A percentile compares a stretch with the other conserved stretches of the same genome.
Evolutionary conservation across 352 stramenopile genomes (phyloP).

Genomic region (Phytophthora foliorum): DNA sequence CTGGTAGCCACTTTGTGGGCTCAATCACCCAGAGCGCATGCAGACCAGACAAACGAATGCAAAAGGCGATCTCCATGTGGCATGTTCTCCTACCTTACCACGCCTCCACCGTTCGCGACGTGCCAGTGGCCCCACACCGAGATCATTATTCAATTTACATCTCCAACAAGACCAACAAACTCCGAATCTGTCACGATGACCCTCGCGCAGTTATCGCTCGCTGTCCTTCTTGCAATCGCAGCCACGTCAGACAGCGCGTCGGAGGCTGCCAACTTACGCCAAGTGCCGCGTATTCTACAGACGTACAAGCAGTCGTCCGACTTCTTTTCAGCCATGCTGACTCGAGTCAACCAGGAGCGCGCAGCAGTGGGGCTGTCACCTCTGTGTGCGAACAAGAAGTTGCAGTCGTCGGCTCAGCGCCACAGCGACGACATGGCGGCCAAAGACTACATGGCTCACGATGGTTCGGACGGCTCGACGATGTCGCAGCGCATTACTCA

Average conservation of each 20-base stretch:
- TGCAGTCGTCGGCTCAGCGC: conserved; percentile 29
- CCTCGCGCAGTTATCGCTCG: conserved; percentile 16
- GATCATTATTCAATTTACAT: conserved; percentile 24
- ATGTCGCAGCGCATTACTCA: conserved; percentile 47
- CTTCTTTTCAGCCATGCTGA: conserved; percentile 40
- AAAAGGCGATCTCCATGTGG: conserved; percentile 26
- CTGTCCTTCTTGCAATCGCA: conserved; percentile 6
- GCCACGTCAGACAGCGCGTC: conserved; percentile 3
- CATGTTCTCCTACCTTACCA: conserved; percentile 18
- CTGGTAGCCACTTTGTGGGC: conserved; percentile 14
- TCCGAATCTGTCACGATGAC: conserved; percentile 1
- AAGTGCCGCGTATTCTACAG: conserved; percentile 31
- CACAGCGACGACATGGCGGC: conserved; percentile 48
- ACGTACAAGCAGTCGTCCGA: conserved; percentile 28
- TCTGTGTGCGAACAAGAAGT: conserved; percentile 48
- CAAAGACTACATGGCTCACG: conserved; percentile 60
- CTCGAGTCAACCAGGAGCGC: conserved; percentile 54
- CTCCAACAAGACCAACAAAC: not conserved
- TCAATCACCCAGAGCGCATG: not conserved
- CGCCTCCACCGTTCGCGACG: not conserved
- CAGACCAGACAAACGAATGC: conserved; percentile 23
- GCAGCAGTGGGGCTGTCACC: conserved; percentile 35
- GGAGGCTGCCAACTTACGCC: conserved; percentile 26
- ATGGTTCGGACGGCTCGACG: conserved; percentile 46
- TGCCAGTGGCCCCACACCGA: not conserved